Percentiles rank a stretch among this genome's conserved stretches.
phyloP scores from a whole-genome alignment of 441 rosid species.

The Corymbia calophylla region DNA sequence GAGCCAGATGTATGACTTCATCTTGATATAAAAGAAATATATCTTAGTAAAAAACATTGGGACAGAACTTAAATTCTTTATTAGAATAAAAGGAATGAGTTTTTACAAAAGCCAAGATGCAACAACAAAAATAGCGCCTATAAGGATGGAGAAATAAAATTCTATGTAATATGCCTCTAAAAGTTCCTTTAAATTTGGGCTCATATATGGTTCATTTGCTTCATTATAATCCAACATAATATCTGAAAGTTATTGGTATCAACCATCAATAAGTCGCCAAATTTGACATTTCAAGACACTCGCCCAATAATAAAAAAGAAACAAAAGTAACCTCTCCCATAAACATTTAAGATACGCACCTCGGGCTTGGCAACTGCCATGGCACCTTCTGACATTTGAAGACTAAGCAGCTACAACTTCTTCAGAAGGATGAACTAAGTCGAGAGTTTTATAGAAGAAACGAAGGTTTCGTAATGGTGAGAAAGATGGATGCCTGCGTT shows the following conservation, averaged over 20 bases:
- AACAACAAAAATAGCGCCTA: not conserved
- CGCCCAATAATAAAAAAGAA: not conserved
- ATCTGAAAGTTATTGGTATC: not conserved
- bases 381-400: constrained; percentile 39
- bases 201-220: not conserved
- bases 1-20: constrained; percentile 67
- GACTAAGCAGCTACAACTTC: not conserved
- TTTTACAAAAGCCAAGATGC: not conserved
- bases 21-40: constrained; percentile 18
- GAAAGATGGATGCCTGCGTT: not conserved
- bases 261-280: not conserved
- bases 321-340: not conserved
- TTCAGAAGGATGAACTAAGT: not conserved
- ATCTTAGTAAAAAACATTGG: not conserved
- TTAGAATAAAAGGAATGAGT: not conserved
- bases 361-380: constrained; percentile 50
- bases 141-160: not conserved
- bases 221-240: not conserved
- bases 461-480: not conserved
- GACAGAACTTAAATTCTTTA: not conserved
- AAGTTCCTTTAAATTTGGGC: not conserved
- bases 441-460: not conserved
- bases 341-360: constrained; percentile 18
- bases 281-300: not conserved
- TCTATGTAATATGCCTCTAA: not conserved